Percentiles rank a stretch among this genome's conserved stretches.
These are phyloP conservation scores for Ophiosphaerella herpotricha DNA, from an alignment of 2,329 filamentous ascomycete genomes.

Conservation along the genomic window DNA sequence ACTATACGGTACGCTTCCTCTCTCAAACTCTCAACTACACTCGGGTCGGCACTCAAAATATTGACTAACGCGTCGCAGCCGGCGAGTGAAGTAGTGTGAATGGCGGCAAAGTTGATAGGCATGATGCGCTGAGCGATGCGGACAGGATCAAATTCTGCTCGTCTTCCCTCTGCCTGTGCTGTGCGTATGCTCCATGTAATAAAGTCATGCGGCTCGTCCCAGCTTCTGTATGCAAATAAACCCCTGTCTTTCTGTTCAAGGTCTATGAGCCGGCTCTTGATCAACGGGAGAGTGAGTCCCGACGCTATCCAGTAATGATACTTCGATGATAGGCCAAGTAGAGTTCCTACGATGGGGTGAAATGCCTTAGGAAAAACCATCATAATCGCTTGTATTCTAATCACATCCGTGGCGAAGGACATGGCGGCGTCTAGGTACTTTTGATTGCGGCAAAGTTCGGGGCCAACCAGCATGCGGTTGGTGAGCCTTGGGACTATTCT, in stretches of 20 bases:
- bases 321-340: conserved; percentile 54
- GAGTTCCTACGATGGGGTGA: conserved; percentile 55
- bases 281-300: conserved; percentile 53
- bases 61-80: conserved; percentile 48
- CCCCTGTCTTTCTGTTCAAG: conserved; percentile 50
- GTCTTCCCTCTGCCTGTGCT: conserved; percentile 52
- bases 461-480: conserved; percentile 53
- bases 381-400: conserved; percentile 42
- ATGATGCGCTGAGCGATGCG: conserved; percentile 59
- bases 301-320: conserved; percentile 54
- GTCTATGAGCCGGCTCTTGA: conserved; percentile 55
- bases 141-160: conserved; percentile 53
- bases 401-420: conserved; percentile 56
- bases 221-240: conserved; percentile 49
- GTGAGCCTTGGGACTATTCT: conserved; percentile 47
- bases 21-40: conserved; percentile 41
- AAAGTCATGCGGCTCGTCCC: conserved; percentile 59
- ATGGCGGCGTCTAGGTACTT: conserved; percentile 55
- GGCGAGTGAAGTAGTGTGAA: conserved; percentile 62
- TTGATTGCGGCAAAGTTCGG: conserved; percentile 52
- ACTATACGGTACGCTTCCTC: conserved; percentile 49
- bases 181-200: conserved; percentile 62
- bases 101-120: conserved; percentile 63
- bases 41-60: conserved; percentile 21
- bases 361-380: conserved; percentile 55